A percentile compares a stretch with the other conserved stretches of the same genome.
These are phyloP conservation scores for Aureobasidium sp. DNA, from an alignment of 2,329 filamentous ascomycete genomes.

Conservation along the genomic window DNA sequence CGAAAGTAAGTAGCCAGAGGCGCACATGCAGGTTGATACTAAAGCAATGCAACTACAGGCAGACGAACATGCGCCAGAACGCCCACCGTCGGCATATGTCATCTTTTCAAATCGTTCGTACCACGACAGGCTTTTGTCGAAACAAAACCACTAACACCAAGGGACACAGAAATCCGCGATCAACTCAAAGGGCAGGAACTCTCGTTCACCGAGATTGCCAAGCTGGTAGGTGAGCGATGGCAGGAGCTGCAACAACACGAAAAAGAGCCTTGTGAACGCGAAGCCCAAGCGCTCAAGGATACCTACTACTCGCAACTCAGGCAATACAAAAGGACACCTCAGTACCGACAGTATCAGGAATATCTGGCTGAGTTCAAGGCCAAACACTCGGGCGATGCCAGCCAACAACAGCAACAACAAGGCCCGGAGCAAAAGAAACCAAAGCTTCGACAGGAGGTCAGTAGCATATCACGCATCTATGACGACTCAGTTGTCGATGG, in stretches of 20 bases:
- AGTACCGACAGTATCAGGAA: conserved; percentile 59
- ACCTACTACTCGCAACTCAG: conserved; percentile 64
- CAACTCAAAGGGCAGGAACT: conserved; percentile 67
- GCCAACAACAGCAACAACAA: background rate
- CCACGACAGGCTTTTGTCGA: background rate
- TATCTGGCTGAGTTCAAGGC: conserved; percentile 74
- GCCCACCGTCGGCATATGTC: conserved; percentile 75
- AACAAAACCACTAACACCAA: background rate
- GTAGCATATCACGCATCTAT: background rate
- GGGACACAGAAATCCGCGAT: conserved; percentile 59
- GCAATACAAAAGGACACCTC: conserved; percentile 68
- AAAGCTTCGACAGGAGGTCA: background rate
- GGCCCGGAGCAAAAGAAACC: background rate
- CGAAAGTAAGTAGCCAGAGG: conserved; percentile 49
- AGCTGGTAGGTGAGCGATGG: conserved; percentile 75
- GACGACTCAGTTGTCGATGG: background rate
- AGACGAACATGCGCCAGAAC: conserved; percentile 71
- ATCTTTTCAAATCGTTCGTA: conserved; percentile 74
- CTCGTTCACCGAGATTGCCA: conserved; percentile 76
- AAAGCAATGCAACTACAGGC: conserved; percentile 37
- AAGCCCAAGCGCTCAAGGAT: conserved; percentile 66
- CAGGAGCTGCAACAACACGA: conserved; percentile 59
- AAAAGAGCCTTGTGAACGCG: conserved; percentile 64
- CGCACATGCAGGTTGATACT: conserved; percentile 10
- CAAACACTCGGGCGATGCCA: conserved; percentile 42